phyloP scores from a whole-genome alignment of 371 early-diverging fungal species.

The Quaeritorhiza haematococci region DNA sequence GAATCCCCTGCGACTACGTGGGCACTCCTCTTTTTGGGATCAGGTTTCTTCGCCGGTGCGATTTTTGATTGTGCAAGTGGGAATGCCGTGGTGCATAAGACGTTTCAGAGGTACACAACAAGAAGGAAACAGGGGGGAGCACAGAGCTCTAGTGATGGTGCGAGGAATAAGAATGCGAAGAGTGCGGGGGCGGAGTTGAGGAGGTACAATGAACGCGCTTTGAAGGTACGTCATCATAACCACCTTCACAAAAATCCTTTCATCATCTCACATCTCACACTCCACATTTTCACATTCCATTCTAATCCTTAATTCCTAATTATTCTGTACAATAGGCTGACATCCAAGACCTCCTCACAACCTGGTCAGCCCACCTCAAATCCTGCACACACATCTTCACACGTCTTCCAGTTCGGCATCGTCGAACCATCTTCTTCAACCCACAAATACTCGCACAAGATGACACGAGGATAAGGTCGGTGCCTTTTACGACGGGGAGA shows the following conservation, averaged over 20 bases:
- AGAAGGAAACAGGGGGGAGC: constrained; percentile 93
- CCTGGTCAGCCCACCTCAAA: constrained; percentile 53
- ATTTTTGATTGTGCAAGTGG: constrained; percentile 69
- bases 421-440: constrained; percentile 62
- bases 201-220: constrained; percentile 77
- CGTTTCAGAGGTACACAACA: constrained; percentile 91
- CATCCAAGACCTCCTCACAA: constrained; percentile 58
- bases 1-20: no score
- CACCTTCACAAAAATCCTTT: neutral
- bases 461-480: constrained; percentile 54
- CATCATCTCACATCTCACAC: neutral
- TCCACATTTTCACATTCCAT: neutral
- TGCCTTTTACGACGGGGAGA: constrained; percentile 71
- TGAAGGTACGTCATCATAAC: constrained; percentile 32
- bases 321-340: constrained; percentile 50
- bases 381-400: constrained; percentile 59
- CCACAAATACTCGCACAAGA: constrained; percentile 44
- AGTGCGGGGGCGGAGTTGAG: constrained; percentile 89
- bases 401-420: constrained; percentile 60
- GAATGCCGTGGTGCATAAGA: constrained; percentile 69
- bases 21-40: constrained; percentile 72
- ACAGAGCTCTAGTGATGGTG: constrained; percentile 71
- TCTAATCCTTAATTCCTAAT: constrained; percentile 1
- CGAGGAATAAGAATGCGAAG: constrained; percentile 79
- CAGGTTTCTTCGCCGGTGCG: constrained; percentile 78